phyloP scores from a whole-genome alignment of 345 rosid genomes.

The Arabidopsis suecica region DNA sequence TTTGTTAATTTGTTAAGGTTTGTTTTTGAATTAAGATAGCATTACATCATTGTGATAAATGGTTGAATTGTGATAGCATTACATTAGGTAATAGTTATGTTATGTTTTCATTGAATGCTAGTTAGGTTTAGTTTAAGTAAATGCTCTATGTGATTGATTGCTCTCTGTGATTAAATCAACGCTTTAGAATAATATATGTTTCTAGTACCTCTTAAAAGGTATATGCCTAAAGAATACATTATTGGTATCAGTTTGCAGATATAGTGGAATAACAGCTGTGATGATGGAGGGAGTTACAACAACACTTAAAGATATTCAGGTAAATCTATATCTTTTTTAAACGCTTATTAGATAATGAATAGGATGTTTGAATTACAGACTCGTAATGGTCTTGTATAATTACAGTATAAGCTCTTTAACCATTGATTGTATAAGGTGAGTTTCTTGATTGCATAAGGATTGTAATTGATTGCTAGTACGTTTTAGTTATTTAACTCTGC shows the following conservation, averaged over 20 bases:
- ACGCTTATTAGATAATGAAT: slow-evolving; percentile 5
- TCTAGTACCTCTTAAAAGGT: slow-evolving; percentile 3
- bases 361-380: slow-evolving; percentile 5
- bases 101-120: too few species aligned
- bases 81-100: too few species aligned
- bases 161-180: too few species aligned
- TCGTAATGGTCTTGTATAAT: slow-evolving; percentile 28
- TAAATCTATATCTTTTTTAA: slow-evolving; percentile 29
- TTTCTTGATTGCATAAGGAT: too few species aligned
- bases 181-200: neutral
- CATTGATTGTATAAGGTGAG: too few species aligned
- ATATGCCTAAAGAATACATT: slow-evolving; percentile 5
- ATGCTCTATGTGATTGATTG: too few species aligned
- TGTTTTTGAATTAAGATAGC: too few species aligned
- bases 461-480: too few species aligned
- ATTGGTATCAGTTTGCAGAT: slow-evolving; percentile 56
- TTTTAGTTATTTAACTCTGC: too few species aligned
- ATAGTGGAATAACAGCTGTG: slow-evolving; percentile 85
- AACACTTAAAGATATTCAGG: slow-evolving; percentile 87
- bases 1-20: neutral
- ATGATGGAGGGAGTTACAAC: slow-evolving; percentile 86
- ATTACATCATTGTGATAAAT: too few species aligned
- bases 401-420: neutral
- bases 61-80: too few species aligned
- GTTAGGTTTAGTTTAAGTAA: too few species aligned